Base-by-base conservation (phyloP, 768 basidiomycete species). In the Galerina marginata region DNA sequence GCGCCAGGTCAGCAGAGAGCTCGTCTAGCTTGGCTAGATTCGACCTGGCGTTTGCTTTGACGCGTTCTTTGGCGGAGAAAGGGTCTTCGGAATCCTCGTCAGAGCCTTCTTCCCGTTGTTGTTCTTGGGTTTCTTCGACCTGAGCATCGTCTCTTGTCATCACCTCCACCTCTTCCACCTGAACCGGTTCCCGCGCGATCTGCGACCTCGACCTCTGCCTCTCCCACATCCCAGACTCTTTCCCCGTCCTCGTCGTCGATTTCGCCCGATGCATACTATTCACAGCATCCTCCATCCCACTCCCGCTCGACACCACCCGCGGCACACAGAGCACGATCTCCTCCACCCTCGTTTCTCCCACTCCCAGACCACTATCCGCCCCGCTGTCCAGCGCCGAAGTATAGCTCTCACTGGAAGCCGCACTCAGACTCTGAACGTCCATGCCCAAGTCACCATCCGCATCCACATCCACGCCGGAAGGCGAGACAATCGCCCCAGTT, bases 11-110 rank as follows among this genome's bases (percentile, higher is more conserved):
- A 9, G 62, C 60, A 16, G 64, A 65, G n/a, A 70, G 65, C 6
- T 51, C 61, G 20, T 66, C 63, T 36, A 70, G 59, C 45, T 65
- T 67, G 4, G 66, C 62, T 25, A 69, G 64, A 37, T 67, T 69
- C 11, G 53, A 53, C 29, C 39, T 40, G 3, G 23, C 39, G n/a
- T 53, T 53, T 12, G 51, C 38, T 29, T 53, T 53, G 51, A 53
- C 29, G 26, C 55, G 39, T 56, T 57, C 33, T 25, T 52, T 33
- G 12, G 47, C 38, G 39, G 55, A 12, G 26, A 42, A 23, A 14
- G 36, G n/a, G 33, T 56, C 52, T 54, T 54, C 20, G 38, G 15
- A 0, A 39, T 42, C 51, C 36, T 20, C 38, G 15, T 5, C 47
- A 33, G 40, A 29, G 37, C 62, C 62, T 0, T 52, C 55, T 40